Evolutionary conservation across 192 early-diverging fungal genomes (phyloP).

Genomic region (Gigaspora rosea): DNA sequence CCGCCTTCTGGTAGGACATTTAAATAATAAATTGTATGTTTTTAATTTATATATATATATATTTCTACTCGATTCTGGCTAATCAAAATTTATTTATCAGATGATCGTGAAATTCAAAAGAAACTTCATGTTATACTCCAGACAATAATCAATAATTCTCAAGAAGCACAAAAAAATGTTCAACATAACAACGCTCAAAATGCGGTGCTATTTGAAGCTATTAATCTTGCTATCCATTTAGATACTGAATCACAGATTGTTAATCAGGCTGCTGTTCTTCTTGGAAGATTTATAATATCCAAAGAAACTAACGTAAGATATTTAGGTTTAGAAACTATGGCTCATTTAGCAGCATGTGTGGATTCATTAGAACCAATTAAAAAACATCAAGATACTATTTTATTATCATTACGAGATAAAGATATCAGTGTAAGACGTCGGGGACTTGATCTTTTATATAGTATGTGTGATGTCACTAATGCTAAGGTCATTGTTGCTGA

Average conservation of each 20-base stretch:
- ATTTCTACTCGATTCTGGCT: not conserved
- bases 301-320: constrained; percentile 99
- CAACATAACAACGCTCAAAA: constrained; percentile 99
- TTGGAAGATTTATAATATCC: constrained; percentile 88
- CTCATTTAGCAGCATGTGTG: constrained; percentile 82
- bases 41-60: not conserved
- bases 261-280: constrained; percentile 76
- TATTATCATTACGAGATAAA: constrained; percentile 91
- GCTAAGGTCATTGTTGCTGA: constrained; percentile 88
- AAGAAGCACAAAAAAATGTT: constrained; percentile 91
- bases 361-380: constrained; percentile 86
- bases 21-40: not conserved
- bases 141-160: constrained; percentile 81
- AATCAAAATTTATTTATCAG: constrained; percentile 32
- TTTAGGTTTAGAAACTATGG: constrained; percentile 96
- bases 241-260: constrained; percentile 87
- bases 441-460: constrained; percentile 93
- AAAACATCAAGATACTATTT: constrained; percentile 81
- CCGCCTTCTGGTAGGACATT: constrained; percentile 70
- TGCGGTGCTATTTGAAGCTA: constrained; percentile 95
- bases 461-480: constrained; percentile 93
- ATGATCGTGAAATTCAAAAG: constrained; percentile 56
- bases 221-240: constrained; percentile 92
- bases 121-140: constrained; percentile 76
- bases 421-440: constrained; percentile 96